Percentiles rank a stretch among this genome's conserved stretches.
Conservation (phyloP, 2,329 filamentous ascomycete species). For the Leptodontidium sp. region DNA sequence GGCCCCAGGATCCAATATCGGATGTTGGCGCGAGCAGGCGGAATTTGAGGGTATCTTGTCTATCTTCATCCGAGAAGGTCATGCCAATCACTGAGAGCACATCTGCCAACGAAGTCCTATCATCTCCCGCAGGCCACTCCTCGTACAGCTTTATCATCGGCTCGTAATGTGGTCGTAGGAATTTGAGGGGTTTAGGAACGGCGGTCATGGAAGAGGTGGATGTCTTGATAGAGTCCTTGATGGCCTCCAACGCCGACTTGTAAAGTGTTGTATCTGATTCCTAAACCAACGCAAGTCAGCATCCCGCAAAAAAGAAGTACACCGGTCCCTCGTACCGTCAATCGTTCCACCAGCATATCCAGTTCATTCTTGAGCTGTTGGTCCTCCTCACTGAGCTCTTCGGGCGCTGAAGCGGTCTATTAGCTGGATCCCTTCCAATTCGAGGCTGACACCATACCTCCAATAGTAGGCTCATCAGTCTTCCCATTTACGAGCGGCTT, state of each 20-base stretch:
- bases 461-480: constrained; percentile 68
- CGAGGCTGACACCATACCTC: constrained; percentile 47
- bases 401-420: constrained; percentile 57
- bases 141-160: constrained; percentile 88
- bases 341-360: constrained; percentile 95
- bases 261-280: constrained; percentile 89
- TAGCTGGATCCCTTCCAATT: constrained; percentile 42
- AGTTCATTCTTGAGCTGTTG: constrained; percentile 98
- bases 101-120: constrained; percentile 92
- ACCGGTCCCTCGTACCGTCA: constrained; percentile 69
- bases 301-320: neutral
- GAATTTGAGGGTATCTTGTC: constrained; percentile 96
- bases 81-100: constrained; percentile 97
- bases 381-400: constrained; percentile 97
- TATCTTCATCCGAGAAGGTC: constrained; percentile 97
- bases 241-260: constrained; percentile 90
- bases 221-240: constrained; percentile 99
- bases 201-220: constrained; percentile 99
- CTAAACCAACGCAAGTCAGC: constrained; percentile 54
- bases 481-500: constrained; percentile 77
- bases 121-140: constrained; percentile 81
- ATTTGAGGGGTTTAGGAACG: constrained; percentile 97
- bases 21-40: constrained; percentile 87
- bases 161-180: constrained; percentile 95
- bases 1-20: constrained; percentile 96